These are phyloP conservation scores for Chaetomidium leptoderma DNA, from an alignment of 495 filamentous ascomycete genomes.

Conservation along the genomic window DNA sequence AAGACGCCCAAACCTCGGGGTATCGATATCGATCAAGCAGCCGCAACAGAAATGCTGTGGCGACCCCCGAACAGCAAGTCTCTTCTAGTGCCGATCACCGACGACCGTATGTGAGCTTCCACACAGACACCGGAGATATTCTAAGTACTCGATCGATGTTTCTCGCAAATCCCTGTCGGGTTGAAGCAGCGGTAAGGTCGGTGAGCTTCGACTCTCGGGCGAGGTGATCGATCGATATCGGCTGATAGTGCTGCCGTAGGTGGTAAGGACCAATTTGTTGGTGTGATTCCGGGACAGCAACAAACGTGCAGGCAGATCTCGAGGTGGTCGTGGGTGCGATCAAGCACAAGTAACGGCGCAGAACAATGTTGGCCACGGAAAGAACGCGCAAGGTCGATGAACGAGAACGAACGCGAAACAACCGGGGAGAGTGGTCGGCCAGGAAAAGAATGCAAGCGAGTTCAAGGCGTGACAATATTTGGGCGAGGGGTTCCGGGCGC, in stretches of 20 bases:
- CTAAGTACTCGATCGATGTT: neutral
- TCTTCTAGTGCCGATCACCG: neutral
- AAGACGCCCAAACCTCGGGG: neutral
- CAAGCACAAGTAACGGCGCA: conserved; percentile 7
- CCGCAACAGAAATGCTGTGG: neutral
- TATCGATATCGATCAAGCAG: neutral
- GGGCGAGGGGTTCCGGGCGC: conserved; percentile 1
- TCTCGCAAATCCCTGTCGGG: too few relatives aligned
- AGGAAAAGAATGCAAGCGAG: conserved; percentile 4
- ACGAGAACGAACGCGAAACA: conserved; percentile 5
- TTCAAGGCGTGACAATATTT: conserved; percentile 7
- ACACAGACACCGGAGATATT: neutral
- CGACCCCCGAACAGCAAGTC: neutral
- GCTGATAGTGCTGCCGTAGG: too few relatives aligned
- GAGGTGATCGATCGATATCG: neutral
- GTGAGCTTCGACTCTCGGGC: neutral
- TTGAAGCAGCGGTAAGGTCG: neutral
- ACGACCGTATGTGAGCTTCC: neutral
- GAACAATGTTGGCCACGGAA: conserved; percentile 10
- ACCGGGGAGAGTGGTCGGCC: neutral
- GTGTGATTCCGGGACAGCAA: neutral
- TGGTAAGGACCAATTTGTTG: neutral
- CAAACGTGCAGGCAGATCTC: neutral
- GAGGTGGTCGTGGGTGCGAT: conserved; percentile 9
- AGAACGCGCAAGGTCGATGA: conserved; percentile 8